Percentiles rank a stretch among this genome's conserved stretches.
Evolutionary conservation across 768 basidiomycete genomes (phyloP).

Genomic region (Kwoniella dejecticola): DNA sequence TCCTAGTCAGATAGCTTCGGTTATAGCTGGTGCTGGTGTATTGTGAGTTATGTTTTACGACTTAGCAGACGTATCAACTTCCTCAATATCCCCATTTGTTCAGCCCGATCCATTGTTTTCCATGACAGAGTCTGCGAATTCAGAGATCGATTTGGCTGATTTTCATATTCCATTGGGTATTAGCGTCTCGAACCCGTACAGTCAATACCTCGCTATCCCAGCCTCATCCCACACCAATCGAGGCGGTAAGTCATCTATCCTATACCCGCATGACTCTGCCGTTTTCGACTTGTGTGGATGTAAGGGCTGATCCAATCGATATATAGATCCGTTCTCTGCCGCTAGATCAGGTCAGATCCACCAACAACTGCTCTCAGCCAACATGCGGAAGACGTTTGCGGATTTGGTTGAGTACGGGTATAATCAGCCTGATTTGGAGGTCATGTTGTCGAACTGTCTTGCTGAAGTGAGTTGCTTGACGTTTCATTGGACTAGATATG

Average conservation of each 20-base stretch:
- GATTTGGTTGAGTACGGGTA: conserved; percentile 28
- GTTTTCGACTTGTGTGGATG: too few relatives aligned
- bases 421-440: conserved; percentile 16
- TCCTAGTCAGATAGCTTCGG: conserved; percentile 10
- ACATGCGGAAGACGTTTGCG: conserved; percentile 22
- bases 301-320: too few relatives aligned
- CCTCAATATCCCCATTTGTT: too few relatives aligned
- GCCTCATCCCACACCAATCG: conserved; percentile 7
- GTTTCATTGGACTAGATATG: too few relatives aligned
- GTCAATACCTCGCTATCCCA: conserved; percentile 28
- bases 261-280: neutral
- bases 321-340: conserved; percentile 19
- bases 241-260: conserved; percentile 22
- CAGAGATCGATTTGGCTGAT: neutral
- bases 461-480: conserved; percentile 40
- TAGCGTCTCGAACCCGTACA: conserved; percentile 7
- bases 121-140: too few relatives aligned
- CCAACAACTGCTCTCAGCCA: conserved; percentile 17
- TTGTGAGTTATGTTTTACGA: too few relatives aligned
- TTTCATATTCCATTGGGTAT: too few relatives aligned
- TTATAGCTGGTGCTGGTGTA: conserved; percentile 20
- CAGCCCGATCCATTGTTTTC: too few relatives aligned
- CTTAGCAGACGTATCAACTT: too few relatives aligned
- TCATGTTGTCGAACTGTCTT: conserved; percentile 22
- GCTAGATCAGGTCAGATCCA: conserved; percentile 31